Base-by-base conservation (phyloP, 202 grass and related monocot genomes). In the Cymbopogon flexuosus region DNA sequence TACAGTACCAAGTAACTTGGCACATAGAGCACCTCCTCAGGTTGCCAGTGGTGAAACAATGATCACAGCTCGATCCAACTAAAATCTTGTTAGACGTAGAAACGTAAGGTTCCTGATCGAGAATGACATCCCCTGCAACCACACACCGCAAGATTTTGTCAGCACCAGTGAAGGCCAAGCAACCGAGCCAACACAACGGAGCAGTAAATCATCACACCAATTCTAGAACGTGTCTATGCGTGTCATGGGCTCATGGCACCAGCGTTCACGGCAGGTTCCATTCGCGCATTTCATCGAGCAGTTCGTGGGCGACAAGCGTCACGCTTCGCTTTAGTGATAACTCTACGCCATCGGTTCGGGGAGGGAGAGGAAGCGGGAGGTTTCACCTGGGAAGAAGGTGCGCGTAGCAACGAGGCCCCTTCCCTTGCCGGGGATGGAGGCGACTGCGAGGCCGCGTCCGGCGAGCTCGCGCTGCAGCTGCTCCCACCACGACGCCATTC, bases 1-100 rank as follows among this genome's bases (percentile, higher is more conserved):
- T 77, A 16, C 95, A 97, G 46, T 97, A 94, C 76, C 82, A 93
- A 81, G 92, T 88, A 82, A 94, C 74, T 65, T 77, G 80, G 77
- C 94, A 97, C 62, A 41, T 82, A 3, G 94, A 91, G 86, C 95
- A 97, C 58, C 80, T 97, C 61, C 59, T 94, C 76, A 93, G 51
- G 62, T 97, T 90, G 12, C 45, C 43, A 1, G 92, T 63, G 21
- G 88, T 5, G 72, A 97, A 94, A 40, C 95, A 97, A 34, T 71
- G 74, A 72, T 97, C 91, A 42, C 95, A 97, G 77, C 27, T 85
- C 12, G 75, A 88, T 0, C 84, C 76, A 79, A 62, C 34, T 62
- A 68, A 91, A 56, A 64, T 62, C 83, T 89, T 97, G 71, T 89
- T 94, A 30, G 90, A 79, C 30, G 86, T 68, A 49, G 89, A 86